Evolutionary conservation across 176 grass and related monocot species (phyloP).

Genomic region (Urochloa ruziziensis): DNA sequence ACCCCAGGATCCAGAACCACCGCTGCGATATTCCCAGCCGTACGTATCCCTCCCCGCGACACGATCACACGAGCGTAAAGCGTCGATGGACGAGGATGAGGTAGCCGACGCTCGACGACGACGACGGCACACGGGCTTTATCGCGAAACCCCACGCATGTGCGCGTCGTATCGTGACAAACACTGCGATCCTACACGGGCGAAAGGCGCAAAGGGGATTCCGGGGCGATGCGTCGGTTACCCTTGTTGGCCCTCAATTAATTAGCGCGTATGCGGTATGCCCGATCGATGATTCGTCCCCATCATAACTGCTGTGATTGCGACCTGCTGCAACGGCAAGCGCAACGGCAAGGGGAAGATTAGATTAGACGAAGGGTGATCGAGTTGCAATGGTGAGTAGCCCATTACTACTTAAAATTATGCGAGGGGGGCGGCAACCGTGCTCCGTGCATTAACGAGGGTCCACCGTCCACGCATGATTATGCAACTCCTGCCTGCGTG

Average conservation of each 20-base stretch:
- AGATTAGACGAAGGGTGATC: not conserved
- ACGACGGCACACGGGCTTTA: not conserved
- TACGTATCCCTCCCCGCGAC: not conserved
- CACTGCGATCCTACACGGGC: not conserved
- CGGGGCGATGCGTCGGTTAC: constrained; percentile 29
- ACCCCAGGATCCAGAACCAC: not conserved
- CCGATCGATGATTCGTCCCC: constrained; percentile 23
- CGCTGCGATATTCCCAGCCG: not conserved
- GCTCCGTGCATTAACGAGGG: constrained; percentile 15
- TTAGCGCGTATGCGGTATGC: not conserved
- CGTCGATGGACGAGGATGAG: not conserved
- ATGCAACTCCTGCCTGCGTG: not conserved
- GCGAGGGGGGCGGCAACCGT: not conserved
- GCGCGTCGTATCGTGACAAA: constrained; percentile 37
- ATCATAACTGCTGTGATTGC: constrained; percentile 29
- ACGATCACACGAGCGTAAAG: too few species aligned
- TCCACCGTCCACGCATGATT: not conserved
- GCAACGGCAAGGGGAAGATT: not conserved
- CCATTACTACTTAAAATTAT: too few species aligned
- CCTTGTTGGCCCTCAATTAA: not conserved
- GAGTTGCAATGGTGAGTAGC: not conserved
- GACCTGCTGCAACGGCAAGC: constrained; percentile 10
- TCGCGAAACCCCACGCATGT: constrained; percentile 25
- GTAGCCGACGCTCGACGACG: not conserved
- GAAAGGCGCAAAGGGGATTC: not conserved